Conservation (phyloP, 2,329 filamentous ascomycete species). For the Furcasterigmium sp. region DNA sequence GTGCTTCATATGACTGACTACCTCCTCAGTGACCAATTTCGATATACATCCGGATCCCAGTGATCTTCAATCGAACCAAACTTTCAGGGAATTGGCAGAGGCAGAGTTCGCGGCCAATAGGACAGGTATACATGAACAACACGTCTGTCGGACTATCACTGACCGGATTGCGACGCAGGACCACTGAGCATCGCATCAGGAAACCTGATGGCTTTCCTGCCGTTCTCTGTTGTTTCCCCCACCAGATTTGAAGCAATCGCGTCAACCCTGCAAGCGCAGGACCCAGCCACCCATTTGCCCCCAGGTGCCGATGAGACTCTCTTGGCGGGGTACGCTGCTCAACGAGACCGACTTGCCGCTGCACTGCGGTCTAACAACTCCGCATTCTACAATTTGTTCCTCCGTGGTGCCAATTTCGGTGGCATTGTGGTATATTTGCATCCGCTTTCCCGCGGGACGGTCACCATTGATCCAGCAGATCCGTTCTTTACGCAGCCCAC, state of each 20-base stretch:
- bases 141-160: background rate
- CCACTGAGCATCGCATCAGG: constrained; percentile 13
- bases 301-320: constrained; percentile 23
- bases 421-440: constrained; percentile 12
- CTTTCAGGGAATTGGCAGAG: constrained; percentile 7
- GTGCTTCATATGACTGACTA: background rate
- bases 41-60: constrained; percentile 12
- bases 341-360: constrained; percentile 27
- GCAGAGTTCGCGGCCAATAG: constrained; percentile 10
- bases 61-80: constrained; percentile 10
- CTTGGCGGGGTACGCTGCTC: constrained; percentile 27
- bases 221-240: constrained; percentile 13
- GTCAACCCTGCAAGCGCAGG: constrained; percentile 14
- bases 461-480: constrained; percentile 23
- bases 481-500: constrained; percentile 20
- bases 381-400: constrained; percentile 23
- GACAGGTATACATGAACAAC: constrained; percentile 4
- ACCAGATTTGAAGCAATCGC: constrained; percentile 13
- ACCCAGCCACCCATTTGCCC: constrained; percentile 18
- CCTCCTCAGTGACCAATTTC: constrained; percentile 11
- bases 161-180: constrained; percentile 1
- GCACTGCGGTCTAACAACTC: constrained; percentile 26
- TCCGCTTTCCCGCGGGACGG: constrained; percentile 19
- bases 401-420: constrained; percentile 4
- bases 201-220: constrained; percentile 13